Base-by-base conservation (phyloP, 192 early-diverging fungal species). In the Entomortierella chlamydospora region DNA sequence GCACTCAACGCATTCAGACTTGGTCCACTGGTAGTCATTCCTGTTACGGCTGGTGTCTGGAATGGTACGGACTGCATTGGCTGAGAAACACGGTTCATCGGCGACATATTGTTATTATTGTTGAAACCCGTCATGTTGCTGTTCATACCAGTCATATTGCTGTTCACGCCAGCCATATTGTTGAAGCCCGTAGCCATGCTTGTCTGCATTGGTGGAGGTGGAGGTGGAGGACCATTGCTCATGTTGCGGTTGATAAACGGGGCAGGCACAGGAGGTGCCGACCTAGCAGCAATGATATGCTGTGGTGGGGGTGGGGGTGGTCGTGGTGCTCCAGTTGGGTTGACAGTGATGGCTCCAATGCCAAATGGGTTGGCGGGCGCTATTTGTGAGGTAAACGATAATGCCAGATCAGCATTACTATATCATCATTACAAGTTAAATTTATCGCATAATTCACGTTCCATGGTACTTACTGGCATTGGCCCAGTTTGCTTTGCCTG, bases 401-500 rank as follows among this genome's bases (percentile, higher is more conserved):
- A 30, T 34, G 9, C 4, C 4, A 31, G 12, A 30, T 23, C 6
- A 34, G 31, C 52, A 54, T 3, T 28, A 13, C 15, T 54, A 26
- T n/a, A n/a, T n/a, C n/a, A n/a, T n/a, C n/a, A n/a, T n/a, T n/a
- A n/a, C n/a, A n/a, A n/a, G n/a, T n/a, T n/a, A n/a, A n/a, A n/a
- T n/a, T n/a, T n/a, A n/a, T n/a, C n/a, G n/a, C n/a, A n/a, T n/a
- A n/a, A n/a, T n/a, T n/a, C n/a, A n/a, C n/a, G n/a, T n/a, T n/a
- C n/a, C n/a, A n/a, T 28, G 18, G 3, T 25, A 68, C 83, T 31
- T 84, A 84, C 83, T 83, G 2, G 84, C 79, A 37, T 67, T 72
- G 42, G 58, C 64, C 84, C 82, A 86, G 54, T 61, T 81, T 28
- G 73, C 69, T 55, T 62, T 63, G 26, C 85, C 85, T 8, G 85